These are phyloP conservation scores for Gymnopus androsaceus DNA, from an alignment of 1,284 basidiomycete genomes.

Conservation along the genomic window DNA sequence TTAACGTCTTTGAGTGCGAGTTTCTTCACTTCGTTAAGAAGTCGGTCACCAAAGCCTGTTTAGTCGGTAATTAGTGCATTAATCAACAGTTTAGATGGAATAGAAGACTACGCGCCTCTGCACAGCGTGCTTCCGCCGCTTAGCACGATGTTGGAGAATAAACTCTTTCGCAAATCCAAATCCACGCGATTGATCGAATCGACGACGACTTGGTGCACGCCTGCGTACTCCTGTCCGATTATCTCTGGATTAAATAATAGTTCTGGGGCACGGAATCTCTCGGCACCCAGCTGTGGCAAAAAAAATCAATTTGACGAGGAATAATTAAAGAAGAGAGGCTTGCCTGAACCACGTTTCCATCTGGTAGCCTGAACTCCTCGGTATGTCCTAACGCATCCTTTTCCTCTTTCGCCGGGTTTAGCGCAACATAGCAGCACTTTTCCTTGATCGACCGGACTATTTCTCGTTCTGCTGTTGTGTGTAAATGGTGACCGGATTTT, in stretches of 20 bases:
- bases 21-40: conserved; percentile 95
- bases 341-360: conserved; percentile 92
- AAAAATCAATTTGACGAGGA: conserved; percentile 11
- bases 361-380: conserved; percentile 94
- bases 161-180: conserved; percentile 89
- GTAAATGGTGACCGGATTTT: conserved; percentile 92
- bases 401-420: conserved; percentile 92
- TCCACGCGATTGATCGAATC: conserved; percentile 87
- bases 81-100: conserved; percentile 8
- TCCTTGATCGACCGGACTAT: conserved; percentile 98
- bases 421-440: conserved; percentile 93
- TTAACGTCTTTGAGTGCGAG: conserved; percentile 96
- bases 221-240: conserved; percentile 94
- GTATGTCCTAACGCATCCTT: conserved; percentile 79
- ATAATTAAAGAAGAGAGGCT: conserved; percentile 24
- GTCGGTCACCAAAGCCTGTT: conserved; percentile 91
- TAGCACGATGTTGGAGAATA: conserved; percentile 96
- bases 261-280: conserved; percentile 96
- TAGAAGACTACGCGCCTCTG: conserved; percentile 59
- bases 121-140: conserved; percentile 96
- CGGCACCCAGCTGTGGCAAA: conserved; percentile 76
- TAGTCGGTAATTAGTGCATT: background rate
- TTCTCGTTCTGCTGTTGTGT: conserved; percentile 97
- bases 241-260: conserved; percentile 98
- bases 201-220: conserved; percentile 94